Evolutionary conservation across 352 stramenopile genomes (phyloP).

Genomic region (Globisporangium echinulatum): DNA sequence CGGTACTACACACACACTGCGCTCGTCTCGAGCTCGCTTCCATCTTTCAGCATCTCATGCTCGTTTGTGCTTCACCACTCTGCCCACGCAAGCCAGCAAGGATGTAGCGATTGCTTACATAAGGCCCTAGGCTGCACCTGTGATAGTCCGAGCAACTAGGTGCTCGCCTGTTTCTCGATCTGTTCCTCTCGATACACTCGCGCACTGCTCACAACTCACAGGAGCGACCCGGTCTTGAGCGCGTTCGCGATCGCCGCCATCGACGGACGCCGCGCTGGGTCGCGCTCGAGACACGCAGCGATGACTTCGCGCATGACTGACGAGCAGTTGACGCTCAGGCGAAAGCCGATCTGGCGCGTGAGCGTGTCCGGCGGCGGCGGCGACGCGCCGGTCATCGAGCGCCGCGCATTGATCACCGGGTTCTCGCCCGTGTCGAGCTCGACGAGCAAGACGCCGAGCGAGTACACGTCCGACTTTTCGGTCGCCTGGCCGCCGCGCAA

Average conservation of each 20-base stretch:
- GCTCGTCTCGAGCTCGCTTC: too few relatives aligned
- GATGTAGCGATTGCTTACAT: too few relatives aligned
- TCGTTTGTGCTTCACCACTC: too few relatives aligned
- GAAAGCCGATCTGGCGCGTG: conserved; percentile 46
- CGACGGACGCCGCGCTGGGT: conserved; percentile 41
- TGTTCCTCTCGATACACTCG: background rate
- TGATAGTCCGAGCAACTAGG: too few relatives aligned
- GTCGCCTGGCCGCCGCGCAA: conserved; percentile 62
- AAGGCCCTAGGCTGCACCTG: too few relatives aligned
- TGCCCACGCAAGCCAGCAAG: too few relatives aligned
- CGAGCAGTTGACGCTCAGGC: conserved; percentile 47
- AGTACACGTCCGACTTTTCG: conserved; percentile 66
- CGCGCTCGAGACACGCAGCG: conserved; percentile 45
- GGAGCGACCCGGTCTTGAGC: conserved; percentile 51
- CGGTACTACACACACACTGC: too few relatives aligned
- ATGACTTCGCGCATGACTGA: conserved; percentile 63
- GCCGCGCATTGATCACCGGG: conserved; percentile 52
- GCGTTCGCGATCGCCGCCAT: conserved; percentile 58
- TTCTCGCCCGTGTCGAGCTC: conserved; percentile 70
- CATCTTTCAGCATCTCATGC: too few relatives aligned
- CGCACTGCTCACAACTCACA: conserved; percentile 20
- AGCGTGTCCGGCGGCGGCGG: conserved; percentile 27
- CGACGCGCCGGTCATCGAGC: conserved; percentile 24
- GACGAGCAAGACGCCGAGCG: conserved; percentile 73
- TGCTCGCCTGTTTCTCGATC: too few relatives aligned